Percentiles rank a stretch among this genome's conserved stretches.
Conservation (phyloP, 2,329 filamentous ascomycete genomes). For the Botrytis paeoniae region DNA sequence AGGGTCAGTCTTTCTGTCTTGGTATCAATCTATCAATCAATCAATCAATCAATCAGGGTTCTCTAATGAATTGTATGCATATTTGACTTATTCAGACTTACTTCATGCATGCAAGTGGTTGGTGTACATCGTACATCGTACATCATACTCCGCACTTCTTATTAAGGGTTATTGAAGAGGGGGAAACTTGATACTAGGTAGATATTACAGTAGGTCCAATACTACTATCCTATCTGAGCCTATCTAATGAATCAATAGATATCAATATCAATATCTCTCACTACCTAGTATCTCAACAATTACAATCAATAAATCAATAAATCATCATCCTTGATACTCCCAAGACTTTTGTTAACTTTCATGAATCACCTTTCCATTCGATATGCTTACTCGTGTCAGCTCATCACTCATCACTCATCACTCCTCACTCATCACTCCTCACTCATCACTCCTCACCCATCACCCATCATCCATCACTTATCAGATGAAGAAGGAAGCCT, state of each 20-base stretch:
- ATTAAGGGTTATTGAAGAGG: background rate
- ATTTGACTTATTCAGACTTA: background rate
- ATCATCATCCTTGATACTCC: background rate
- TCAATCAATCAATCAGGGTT: background rate
- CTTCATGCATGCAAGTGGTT: background rate
- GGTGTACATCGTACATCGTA: background rate
- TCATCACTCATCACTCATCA: background rate
- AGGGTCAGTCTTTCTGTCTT: background rate
- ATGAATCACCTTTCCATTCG: background rate
- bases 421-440: no score
- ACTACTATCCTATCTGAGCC: background rate
- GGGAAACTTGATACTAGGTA: background rate
- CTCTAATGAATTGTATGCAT: background rate
- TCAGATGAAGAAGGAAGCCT: background rate
- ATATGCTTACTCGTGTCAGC: background rate
- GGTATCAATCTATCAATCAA: background rate
- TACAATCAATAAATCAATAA: background rate
- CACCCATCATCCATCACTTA: background rate
- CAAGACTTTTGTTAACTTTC: background rate
- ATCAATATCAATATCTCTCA: background rate
- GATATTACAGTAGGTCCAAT: no score
- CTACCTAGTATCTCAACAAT: background rate
- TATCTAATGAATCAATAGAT: background rate
- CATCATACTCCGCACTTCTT: background rate
- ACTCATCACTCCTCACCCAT: no score